Evolutionary conservation across 352 stramenopile species (phyloP).

Genomic region (Phytophthora vignae): DNA sequence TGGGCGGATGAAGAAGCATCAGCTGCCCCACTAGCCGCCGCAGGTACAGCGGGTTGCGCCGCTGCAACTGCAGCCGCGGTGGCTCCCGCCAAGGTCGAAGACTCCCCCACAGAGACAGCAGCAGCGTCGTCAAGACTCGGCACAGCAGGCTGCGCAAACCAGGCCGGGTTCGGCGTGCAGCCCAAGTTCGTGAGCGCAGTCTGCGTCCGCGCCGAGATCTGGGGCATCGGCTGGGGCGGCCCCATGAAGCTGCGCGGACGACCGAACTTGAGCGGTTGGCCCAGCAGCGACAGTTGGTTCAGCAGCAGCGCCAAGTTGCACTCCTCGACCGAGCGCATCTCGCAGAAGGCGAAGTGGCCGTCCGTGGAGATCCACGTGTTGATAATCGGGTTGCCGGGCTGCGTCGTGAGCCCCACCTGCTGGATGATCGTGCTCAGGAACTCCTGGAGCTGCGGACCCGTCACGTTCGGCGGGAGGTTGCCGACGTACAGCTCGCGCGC

Average conservation of each 20-base stretch:
- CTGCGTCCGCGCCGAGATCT: constrained; percentile 71
- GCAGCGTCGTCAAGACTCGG: constrained; percentile 15
- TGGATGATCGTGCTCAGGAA: constrained; percentile 90
- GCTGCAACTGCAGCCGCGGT: constrained; percentile 16
- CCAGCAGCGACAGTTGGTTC: constrained; percentile 82
- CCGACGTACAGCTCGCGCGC: constrained; percentile 87
- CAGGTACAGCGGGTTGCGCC: constrained; percentile 1
- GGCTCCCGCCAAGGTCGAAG: constrained; percentile 18
- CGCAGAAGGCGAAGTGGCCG: constrained; percentile 88
- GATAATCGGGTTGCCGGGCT: constrained; percentile 84
- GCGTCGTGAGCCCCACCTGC: constrained; percentile 79
- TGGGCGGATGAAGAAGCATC: constrained; percentile 38
- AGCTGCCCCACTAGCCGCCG: not conserved
- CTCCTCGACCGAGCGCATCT: constrained; percentile 89
- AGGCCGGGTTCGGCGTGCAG: constrained; percentile 81
- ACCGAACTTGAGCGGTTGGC: constrained; percentile 88
- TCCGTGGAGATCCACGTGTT: constrained; percentile 90
- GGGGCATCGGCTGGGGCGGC: constrained; percentile 79
- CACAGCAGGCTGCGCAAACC: constrained; percentile 63
- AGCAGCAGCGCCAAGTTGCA: constrained; percentile 87
- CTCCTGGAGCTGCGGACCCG: constrained; percentile 84
- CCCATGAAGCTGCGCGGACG: constrained; percentile 86
- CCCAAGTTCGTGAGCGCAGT: constrained; percentile 84
- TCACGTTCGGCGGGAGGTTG: constrained; percentile 87
- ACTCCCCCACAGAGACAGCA: constrained; percentile 1